These are phyloP conservation scores for Hyparrhenia diplandra DNA, from an alignment of 176 grass and related monocot genomes.

Conservation along the genomic window DNA sequence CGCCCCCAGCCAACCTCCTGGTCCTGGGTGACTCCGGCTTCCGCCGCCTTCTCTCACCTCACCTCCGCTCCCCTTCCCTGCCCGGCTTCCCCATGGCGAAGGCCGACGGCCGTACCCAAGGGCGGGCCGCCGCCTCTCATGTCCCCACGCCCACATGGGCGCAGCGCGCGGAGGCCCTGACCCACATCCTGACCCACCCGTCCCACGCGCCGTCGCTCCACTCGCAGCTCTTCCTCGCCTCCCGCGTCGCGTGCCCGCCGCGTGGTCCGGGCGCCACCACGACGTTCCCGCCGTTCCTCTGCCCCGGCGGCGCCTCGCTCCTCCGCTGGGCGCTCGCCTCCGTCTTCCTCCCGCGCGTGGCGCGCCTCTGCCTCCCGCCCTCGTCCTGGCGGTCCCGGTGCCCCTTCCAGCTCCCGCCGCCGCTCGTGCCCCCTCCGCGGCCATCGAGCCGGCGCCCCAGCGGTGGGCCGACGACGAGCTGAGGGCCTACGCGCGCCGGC, in stretches of 20 bases:
- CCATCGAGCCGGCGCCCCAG: slow-evolving; percentile 52
- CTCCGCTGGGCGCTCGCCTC: slow-evolving; percentile 51
- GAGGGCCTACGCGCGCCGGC: slow-evolving; percentile 31
- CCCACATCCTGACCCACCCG: slow-evolving; percentile 57
- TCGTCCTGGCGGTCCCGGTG: slow-evolving; percentile 75
- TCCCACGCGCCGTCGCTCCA: slow-evolving; percentile 69
- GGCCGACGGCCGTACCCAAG: too few relatives aligned
- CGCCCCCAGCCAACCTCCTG: neutral
- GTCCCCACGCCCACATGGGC: slow-evolving; percentile 29
- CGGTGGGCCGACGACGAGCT: slow-evolving; percentile 45
- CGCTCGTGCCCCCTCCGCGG: slow-evolving; percentile 42
- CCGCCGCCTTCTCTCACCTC: neutral
- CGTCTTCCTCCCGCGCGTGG: slow-evolving; percentile 53
- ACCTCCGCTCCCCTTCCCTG: neutral
- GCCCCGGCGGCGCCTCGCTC: slow-evolving; percentile 31
- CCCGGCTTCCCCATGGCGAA: slow-evolving; percentile 5
- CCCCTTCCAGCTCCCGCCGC: slow-evolving; percentile 76
- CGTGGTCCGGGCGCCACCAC: neutral
- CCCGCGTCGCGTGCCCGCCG: slow-evolving; percentile 52
- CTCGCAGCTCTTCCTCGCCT: slow-evolving; percentile 75
- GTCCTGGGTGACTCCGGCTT: neutral
- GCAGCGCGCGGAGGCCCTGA: slow-evolving; percentile 41
- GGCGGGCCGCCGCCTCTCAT: too few relatives aligned
- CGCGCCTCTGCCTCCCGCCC: slow-evolving; percentile 48
- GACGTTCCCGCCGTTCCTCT: slow-evolving; percentile 79